Base-by-base conservation (phyloP, 768 basidiomycete genomes). In the Kwoniella pini region DNA sequence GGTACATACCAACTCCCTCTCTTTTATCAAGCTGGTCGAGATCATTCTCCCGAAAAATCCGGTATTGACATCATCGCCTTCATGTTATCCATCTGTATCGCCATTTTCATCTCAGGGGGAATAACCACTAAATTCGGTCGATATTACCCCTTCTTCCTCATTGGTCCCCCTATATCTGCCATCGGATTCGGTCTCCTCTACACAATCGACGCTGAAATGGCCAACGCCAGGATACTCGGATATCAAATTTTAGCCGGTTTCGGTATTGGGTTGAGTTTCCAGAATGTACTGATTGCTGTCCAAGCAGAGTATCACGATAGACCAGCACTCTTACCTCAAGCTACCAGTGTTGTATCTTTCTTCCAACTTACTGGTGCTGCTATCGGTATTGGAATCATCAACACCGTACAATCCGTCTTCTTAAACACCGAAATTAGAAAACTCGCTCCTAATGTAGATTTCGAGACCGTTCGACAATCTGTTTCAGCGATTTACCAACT, bases 11-110 rank as follows among this genome's bases (percentile, higher is more conserved):
- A 79, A 62, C 67, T 80, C 0, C 78, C 70, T 15, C 67, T 77
- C 13, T 74, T 70, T 65, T 71, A 71, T 56, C 62, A 71, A 49
- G 64, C 71, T 57, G 68, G 62, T 56, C 78, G 81, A 70, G 64
- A 68, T n/a, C 79, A 77, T 54, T 68, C 79, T 1, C 77, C 81
- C 1, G 78, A 77, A 36, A 72, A 79, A 57, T 74, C 76, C 9
- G 81, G 81, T 33, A 75, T 81, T 49, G 79, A 81, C 66, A 81
- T 81, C 57, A 69, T 82, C 15, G 76, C 80, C 1, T 81, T 77
- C 71, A 78, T 80, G 75, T 69, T 69, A 51, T 66, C 68, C 12
- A 70, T 79, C 40, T 69, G 77, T 62, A 33, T 79, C 42, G 74
- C 64, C 26, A 71, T 77, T 30, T 74, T 75, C 54, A 55, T 76